These are phyloP conservation scores for Heimioporus sp. DNA, from an alignment of 768 basidiomycete genomes.

Conservation along the genomic window DNA sequence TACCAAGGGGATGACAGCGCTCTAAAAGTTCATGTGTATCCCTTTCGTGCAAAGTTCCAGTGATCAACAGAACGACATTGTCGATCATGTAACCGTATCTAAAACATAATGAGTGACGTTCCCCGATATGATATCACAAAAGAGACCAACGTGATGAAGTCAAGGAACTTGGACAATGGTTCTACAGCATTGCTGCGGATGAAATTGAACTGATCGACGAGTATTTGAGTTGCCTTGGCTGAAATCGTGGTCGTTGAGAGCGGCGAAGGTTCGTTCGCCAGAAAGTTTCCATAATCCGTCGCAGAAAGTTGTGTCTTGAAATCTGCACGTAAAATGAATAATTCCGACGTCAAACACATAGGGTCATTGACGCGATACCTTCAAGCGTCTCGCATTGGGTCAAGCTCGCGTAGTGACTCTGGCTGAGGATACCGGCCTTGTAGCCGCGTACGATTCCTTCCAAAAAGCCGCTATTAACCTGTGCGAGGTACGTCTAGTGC, in stretches of 20 bases:
- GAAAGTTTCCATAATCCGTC: constrained; percentile 98
- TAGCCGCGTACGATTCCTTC: constrained; percentile 89
- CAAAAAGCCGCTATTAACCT: constrained; percentile 75
- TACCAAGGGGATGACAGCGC: constrained; percentile 94
- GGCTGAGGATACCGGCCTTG: constrained; percentile 88
- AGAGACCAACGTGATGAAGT: constrained; percentile 89
- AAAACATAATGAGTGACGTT: constrained; percentile 11
- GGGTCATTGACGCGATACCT: constrained; percentile 47
- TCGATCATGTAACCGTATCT: constrained; percentile 99
- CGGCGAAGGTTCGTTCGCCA: constrained; percentile 93
- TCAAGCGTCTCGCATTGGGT: constrained; percentile 97
- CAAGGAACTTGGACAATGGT: constrained; percentile 88
- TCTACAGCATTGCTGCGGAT: constrained; percentile 87
- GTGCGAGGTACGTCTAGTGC: constrained; percentile 20
- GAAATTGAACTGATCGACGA: constrained; percentile 98
- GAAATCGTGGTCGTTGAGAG: constrained; percentile 92
- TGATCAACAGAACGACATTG: constrained; percentile 96
- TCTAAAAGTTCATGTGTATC: constrained; percentile 96
- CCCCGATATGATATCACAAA: not conserved
- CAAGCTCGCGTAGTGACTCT: constrained; percentile 88
- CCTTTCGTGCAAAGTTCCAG: constrained; percentile 94
- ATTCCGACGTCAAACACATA: not conserved
- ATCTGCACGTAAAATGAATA: constrained; percentile 50
- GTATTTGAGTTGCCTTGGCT: constrained; percentile 93
- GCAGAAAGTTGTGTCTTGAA: constrained; percentile 93